Percentiles rank a stretch among this genome's conserved stretches.
Conservation (phyloP, 306 rosid species). For the Cucurbita ficifolia region DNA sequence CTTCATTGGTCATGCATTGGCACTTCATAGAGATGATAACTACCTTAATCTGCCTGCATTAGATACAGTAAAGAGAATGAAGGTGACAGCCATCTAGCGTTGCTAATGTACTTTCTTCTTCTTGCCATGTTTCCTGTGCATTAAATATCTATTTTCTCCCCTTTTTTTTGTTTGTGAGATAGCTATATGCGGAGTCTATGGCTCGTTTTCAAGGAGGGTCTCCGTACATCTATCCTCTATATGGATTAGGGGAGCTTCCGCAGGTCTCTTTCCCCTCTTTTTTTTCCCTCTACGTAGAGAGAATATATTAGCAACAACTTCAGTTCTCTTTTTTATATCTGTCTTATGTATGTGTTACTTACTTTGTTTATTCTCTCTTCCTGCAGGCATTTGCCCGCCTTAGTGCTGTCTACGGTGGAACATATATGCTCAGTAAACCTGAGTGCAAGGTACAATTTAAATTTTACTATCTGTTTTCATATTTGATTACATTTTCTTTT, state of each 20-base stretch:
- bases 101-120: conserved; percentile 5
- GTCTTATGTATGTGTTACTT: neutral
- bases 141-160: conserved; percentile 6
- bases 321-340: neutral
- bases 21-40: conserved; percentile 90
- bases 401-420: conserved; percentile 98
- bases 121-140: neutral
- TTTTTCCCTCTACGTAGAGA: neutral
- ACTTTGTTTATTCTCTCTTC: neutral
- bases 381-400: conserved; percentile 90
- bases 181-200: conserved; percentile 87
- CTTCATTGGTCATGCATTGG: conserved; percentile 94
- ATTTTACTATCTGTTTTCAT: neutral
- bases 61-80: conserved; percentile 94
- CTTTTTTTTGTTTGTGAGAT: conserved; percentile 4
- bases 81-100: conserved; percentile 27
- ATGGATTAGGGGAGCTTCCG: conserved; percentile 98
- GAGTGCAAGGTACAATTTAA: conserved; percentile 68
- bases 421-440: conserved; percentile 93
- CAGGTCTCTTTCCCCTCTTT: conserved; percentile 39
- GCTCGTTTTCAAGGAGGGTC: conserved; percentile 99
- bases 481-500: neutral
- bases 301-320: neutral
- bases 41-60: conserved; percentile 78
- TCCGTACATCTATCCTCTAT: conserved; percentile 92